Conservation (phyloP, 2,329 filamentous ascomycete species). For the Diaporthe sp. region DNA sequence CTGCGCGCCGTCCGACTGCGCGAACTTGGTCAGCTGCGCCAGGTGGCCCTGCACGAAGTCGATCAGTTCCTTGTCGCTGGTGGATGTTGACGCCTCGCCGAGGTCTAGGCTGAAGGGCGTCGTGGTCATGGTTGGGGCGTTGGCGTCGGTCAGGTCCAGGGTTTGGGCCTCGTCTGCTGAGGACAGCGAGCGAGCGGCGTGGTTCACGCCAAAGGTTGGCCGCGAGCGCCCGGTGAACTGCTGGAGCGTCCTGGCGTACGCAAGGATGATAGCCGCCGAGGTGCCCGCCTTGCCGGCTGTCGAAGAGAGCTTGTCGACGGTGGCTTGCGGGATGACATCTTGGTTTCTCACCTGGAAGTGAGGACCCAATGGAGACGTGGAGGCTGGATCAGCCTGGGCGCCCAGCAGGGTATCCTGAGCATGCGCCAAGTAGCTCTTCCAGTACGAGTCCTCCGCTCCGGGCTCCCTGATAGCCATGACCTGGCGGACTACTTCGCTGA, state of each 20-base stretch:
- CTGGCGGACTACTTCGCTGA: neutral
- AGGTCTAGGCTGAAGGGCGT: conserved; percentile 26
- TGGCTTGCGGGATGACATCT: conserved; percentile 24
- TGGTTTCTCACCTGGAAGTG: conserved; percentile 40
- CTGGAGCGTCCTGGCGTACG: conserved; percentile 38
- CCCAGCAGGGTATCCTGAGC: conserved; percentile 19
- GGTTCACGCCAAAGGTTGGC: conserved; percentile 42
- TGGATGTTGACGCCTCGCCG: neutral
- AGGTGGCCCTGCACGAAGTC: conserved; percentile 38
- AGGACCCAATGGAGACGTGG: conserved; percentile 35
- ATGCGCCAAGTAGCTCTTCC: conserved; percentile 1
- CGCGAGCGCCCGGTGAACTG: conserved; percentile 24
- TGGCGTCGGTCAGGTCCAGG: conserved; percentile 37
- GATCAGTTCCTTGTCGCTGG: conserved; percentile 12
- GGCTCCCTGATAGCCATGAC: neutral
- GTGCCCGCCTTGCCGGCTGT: conserved; percentile 19
- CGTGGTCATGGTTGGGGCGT: conserved; percentile 22
- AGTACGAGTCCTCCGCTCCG: conserved; percentile 18
- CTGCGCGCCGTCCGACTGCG: conserved; percentile 39
- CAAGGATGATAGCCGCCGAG: conserved; percentile 38
- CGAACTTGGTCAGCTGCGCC: conserved; percentile 40
- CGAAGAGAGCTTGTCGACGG: neutral
- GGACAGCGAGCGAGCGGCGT: conserved; percentile 39
- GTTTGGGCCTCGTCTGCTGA: conserved; percentile 36
- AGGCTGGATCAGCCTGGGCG: neutral